Base-by-base conservation (phyloP, 805 yeast genomes). In the Metschnikowia shivogae region DNA sequence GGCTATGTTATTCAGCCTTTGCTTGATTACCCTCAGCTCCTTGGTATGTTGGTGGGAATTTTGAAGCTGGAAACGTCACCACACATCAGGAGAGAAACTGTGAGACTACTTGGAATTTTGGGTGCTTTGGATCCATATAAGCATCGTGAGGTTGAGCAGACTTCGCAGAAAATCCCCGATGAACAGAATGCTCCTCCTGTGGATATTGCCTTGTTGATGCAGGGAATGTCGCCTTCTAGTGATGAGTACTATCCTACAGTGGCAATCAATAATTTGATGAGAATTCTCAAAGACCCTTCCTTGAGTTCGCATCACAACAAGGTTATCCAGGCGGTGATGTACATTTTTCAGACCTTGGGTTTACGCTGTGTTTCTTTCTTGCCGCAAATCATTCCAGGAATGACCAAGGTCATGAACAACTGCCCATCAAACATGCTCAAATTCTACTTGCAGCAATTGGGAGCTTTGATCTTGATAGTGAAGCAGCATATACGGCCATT, bases 91-190 rank as follows among this genome's bases (percentile, higher is more conserved):
- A 72, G 96, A 46, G 98, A 93, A 61, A 86, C 97, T 0, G 96
- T 93, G 1, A 76, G 92, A 52, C 66, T 93, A 20, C 70, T 93
- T 45, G 99, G 99, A 59, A 89, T 90, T 29, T 69, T 93, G 34
- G 99, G 99, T 51, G 99, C 99, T 0, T 70, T 93, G 39, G 99
- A 93, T 64, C 99, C 99, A 1, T 93, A 92, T 61, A 90, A 88
- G 59, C 95, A 89, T 55, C 80, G 96, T 45, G 96, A 89, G 55
- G 87, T 90, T 8, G 98, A 90, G 60, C 82, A 87, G 46, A 74
- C 73, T 1, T 77, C 84, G 0, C 80, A 77, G 57, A 72, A 53
- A 36, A 66, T 66, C 5, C 70, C 74, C 0, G 84, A 78, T 0
- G 95, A 87, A 52, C 92, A 87, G 50, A 86, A 86, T 57, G 89